Evolutionary conservation across 192 early-diverging fungal species (phyloP).

Genomic region (Gaertneriomyces semiglobifer): DNA sequence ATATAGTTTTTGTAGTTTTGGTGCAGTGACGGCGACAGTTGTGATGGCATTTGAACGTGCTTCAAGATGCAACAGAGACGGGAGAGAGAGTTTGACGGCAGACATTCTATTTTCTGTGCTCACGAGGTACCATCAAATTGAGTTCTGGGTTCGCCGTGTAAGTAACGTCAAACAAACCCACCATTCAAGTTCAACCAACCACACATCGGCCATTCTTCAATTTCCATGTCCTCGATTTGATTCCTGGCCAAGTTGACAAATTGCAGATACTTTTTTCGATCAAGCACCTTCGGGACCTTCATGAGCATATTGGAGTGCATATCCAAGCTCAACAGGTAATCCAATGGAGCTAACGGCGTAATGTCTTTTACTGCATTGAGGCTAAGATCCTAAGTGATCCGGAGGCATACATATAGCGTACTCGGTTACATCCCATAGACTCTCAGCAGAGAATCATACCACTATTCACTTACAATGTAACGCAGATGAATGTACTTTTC

Average conservation of each 20-base stretch:
- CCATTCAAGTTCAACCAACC: slow-evolving; percentile 52
- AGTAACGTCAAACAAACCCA: slow-evolving; percentile 11
- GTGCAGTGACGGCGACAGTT: slow-evolving; percentile 24
- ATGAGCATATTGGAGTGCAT: slow-evolving; percentile 42
- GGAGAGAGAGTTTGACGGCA: slow-evolving; percentile 24
- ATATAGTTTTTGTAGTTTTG: slow-evolving; percentile 53
- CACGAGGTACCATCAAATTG: slow-evolving; percentile 3
- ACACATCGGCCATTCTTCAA: slow-evolving; percentile 41
- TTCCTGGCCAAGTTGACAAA: slow-evolving; percentile 50
- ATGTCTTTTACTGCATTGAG: slow-evolving; percentile 44
- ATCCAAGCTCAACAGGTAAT: slow-evolving; percentile 48
- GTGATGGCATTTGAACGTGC: slow-evolving; percentile 43
- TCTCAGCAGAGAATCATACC: no score
- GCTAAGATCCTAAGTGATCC: slow-evolving; percentile 29
- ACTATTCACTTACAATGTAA: slow-evolving; percentile 24
- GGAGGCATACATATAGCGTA: slow-evolving; percentile 2
- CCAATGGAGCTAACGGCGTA: slow-evolving; percentile 34
- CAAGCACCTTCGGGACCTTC: slow-evolving; percentile 38
- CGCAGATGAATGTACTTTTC: slow-evolving; percentile 49
- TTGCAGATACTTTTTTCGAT: slow-evolving; percentile 49
- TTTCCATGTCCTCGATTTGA: slow-evolving; percentile 31
- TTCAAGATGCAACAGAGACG: slow-evolving; percentile 47
- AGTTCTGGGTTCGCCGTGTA: not conserved
- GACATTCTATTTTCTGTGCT: slow-evolving; percentile 46
- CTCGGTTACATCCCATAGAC: no score